phyloP scores from a whole-genome alignment of 345 rosid species.

The Linum tenue region DNA sequence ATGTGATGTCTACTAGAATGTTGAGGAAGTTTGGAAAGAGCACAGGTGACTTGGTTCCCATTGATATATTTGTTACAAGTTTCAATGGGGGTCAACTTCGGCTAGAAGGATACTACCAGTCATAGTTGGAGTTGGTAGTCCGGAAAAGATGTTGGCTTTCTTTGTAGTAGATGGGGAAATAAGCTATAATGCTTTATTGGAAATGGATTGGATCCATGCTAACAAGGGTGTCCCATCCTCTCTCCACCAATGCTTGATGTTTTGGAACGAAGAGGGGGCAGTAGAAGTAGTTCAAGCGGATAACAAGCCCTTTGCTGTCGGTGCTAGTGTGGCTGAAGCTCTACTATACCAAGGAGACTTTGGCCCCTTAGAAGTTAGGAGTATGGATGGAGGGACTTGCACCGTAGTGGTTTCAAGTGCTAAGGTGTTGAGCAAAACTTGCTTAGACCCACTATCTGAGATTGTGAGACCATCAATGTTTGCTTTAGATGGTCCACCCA shows the following conservation, averaged over 20 bases:
- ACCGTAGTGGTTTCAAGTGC: background rate
- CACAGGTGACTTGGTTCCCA: background rate
- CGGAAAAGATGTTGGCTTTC: background rate
- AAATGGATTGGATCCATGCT: constrained; percentile 9
- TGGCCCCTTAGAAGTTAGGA: background rate
- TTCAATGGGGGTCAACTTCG: background rate
- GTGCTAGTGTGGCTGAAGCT: background rate
- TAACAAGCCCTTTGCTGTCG: background rate
- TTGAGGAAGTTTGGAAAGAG: background rate
- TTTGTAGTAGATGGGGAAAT: background rate
- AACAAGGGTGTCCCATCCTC: constrained; percentile 6
- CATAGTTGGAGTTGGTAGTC: background rate
- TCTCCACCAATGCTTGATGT: background rate
- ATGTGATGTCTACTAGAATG: background rate
- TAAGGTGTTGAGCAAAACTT: background rate
- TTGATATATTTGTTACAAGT: background rate
- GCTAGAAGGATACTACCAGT: background rate
- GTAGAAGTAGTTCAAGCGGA: background rate
- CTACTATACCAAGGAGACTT: background rate
- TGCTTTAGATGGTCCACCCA: background rate
- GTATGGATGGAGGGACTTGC: background rate
- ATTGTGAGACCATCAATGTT: background rate
- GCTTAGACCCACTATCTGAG: too few species aligned
- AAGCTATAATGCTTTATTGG: background rate
- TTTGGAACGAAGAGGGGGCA: background rate